phyloP scores from a whole-genome alignment of 2,329 filamentous ascomycete species.

The Diaporthe longicolla region DNA sequence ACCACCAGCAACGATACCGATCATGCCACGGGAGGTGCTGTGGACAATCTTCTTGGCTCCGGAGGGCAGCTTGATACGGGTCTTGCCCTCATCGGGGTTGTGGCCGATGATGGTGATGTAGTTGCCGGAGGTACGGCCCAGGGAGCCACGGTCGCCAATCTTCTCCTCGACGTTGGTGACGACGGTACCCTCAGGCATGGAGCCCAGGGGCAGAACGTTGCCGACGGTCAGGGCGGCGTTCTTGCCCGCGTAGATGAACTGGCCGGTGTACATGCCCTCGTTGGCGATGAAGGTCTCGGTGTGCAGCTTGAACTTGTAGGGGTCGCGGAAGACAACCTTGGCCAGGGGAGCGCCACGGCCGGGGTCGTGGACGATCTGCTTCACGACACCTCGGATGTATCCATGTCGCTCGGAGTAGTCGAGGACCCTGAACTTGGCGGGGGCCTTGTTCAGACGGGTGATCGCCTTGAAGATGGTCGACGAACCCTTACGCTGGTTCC shows the following conservation, averaged over 20 bases:
- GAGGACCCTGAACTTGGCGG: conserved; percentile 95
- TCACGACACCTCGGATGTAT: conserved; percentile 97
- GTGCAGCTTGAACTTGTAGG: conserved; percentile 97
- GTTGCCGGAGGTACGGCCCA: conserved; percentile 98
- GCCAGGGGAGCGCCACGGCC: conserved; percentile 98
- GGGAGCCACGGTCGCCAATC: conserved; percentile 93
- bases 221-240: conserved; percentile 96
- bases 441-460: conserved; percentile 94
- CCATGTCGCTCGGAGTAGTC: conserved; percentile 98
- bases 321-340: conserved; percentile 96
- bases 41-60: conserved; percentile 99
- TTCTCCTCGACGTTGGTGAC: conserved; percentile 99
- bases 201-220: conserved; percentile 95
- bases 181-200: conserved; percentile 98
- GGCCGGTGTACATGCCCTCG: conserved; percentile 99
- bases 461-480: conserved; percentile 77
- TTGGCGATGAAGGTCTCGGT: conserved; percentile 99
- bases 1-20: conserved; percentile 99
- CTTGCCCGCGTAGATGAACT: conserved; percentile 99
- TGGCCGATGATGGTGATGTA: conserved; percentile 98
- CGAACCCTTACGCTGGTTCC: conserved; percentile 75
- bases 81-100: conserved; percentile 99
- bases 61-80: conserved; percentile 98
- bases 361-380: conserved; percentile 99
- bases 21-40: conserved; percentile 95